Evolutionary conservation across 1,284 basidiomycete species (phyloP).

Genomic region (Sanghuangporus baumii): DNA sequence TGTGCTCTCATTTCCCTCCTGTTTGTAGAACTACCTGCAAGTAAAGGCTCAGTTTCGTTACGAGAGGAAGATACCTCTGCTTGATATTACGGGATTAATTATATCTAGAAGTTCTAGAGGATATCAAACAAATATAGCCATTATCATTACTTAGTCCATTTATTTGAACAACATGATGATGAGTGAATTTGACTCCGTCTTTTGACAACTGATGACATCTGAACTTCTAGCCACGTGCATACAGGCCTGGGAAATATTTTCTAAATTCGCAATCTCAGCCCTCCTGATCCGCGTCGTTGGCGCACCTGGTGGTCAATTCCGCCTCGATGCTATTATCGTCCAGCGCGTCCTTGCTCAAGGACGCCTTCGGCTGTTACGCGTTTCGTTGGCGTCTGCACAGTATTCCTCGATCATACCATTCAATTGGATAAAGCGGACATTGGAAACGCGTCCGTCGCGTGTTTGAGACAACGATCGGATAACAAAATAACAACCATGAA

Average conservation of each 20-base stretch:
- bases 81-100: background rate
- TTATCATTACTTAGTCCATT: no score
- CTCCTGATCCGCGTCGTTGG: no score
- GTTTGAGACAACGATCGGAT: background rate
- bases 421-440: background rate
- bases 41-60: background rate
- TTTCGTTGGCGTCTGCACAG: background rate
- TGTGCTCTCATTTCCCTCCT: conserved; percentile 1
- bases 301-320: background rate
- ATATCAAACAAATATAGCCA: background rate
- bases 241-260: no score
- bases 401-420: background rate
- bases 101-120: background rate
- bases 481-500: conserved; percentile 2
- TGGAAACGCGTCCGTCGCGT: conserved; percentile 4
- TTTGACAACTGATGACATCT: no score
- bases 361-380: background rate
- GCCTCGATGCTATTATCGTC: background rate
- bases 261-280: no score
- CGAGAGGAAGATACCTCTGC: background rate
- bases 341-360: background rate
- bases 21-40: conserved; percentile 11
- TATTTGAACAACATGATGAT: no score
- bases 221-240: no score
- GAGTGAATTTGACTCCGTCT: no score